These are phyloP conservation scores for Gnomoniopsis smithogilvyi DNA, from an alignment of 2,329 filamentous ascomycete species.

Conservation along the genomic window DNA sequence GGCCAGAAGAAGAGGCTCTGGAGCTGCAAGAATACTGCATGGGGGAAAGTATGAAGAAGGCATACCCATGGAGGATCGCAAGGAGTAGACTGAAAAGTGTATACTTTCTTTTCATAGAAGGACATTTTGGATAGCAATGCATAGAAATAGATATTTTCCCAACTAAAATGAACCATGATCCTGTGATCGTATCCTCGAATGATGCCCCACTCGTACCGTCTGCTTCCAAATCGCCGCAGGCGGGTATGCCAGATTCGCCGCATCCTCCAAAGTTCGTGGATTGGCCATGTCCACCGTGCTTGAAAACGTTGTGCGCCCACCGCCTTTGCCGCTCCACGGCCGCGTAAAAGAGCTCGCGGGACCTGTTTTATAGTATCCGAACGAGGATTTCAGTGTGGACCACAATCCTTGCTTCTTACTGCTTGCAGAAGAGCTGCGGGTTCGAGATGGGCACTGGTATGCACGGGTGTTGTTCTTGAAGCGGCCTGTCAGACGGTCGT, in stretches of 20 bases:
- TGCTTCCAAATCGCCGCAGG: not conserved
- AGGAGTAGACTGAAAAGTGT: not conserved
- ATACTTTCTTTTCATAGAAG: not conserved
- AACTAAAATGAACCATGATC: not conserved
- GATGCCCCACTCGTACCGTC: not conserved
- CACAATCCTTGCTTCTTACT: not conserved
- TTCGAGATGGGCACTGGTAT: not conserved
- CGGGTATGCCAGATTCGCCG: not conserved
- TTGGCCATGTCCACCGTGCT: not conserved
- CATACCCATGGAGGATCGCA: slow-evolving; percentile 1
- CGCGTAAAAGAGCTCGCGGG: not conserved
- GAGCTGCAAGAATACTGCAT: not conserved
- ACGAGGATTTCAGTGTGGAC: not conserved
- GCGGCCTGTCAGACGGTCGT: not conserved
- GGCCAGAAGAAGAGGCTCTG: not conserved
- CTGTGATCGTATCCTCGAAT: not conserved
- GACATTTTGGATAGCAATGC: too few species aligned
- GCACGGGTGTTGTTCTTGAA: not conserved
- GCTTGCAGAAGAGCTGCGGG: too few species aligned
- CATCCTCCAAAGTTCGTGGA: not conserved
- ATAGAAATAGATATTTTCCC: too few species aligned
- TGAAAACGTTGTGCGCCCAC: not conserved
- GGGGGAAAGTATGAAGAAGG: not conserved
- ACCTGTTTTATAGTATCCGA: not conserved
- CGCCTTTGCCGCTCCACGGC: not conserved